Evolutionary conservation across 2,329 filamentous ascomycete genomes (phyloP), one percentile per base, ranked within the genome.

Genomic region (Colletotrichum siamense): DNA sequence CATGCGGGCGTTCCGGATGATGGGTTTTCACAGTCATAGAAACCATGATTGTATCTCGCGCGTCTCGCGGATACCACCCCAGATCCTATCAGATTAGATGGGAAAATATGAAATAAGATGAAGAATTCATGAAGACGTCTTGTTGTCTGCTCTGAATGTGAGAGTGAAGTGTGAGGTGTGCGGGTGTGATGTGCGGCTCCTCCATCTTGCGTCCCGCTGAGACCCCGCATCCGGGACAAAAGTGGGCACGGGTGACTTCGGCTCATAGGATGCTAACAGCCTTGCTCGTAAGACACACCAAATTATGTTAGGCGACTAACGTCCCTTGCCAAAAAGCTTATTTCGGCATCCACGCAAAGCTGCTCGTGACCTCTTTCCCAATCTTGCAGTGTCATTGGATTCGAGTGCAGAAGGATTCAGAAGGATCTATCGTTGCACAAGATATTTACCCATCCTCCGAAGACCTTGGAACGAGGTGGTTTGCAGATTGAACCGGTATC

Each of bases 1-100:
- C 73, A 73, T 76, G 70, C 70, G 55, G 70, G 73, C 69, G 70
- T 73, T 76, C 73, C 44, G 73, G 64, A 64, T 65, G 26, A 24
- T 49, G 44, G 44, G 28, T 65, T 64, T 22, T 68, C 28, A 55
- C 7, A 49, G 70, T 72, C 64, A 61, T 24, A 69, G 70, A 39
- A 70, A 18, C 64, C 70, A 52, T 39, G 49, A 52, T 36, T 49
- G 22, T 59, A 61, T 69, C 57, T 59, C 49, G 70, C 57, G 16
- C 52, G 44, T 49, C 65, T 55, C n/a, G 70, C 64, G 36, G 64
- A 39, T 61, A 64, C 49, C 26, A 18, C 5, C 26, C 4, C 16
- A 69, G 18, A 62, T 61, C 65, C 64, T 69, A 52, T 28, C 18
- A 49, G 28, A 49, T 15, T 30, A 59, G 63, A 69, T 68, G 57